A percentile compares a stretch with the other conserved stretches of the same genome.
These are phyloP conservation scores for Tieghemiomyces parasiticus DNA, from an alignment of 192 early-diverging fungal genomes.

Conservation along the genomic window DNA sequence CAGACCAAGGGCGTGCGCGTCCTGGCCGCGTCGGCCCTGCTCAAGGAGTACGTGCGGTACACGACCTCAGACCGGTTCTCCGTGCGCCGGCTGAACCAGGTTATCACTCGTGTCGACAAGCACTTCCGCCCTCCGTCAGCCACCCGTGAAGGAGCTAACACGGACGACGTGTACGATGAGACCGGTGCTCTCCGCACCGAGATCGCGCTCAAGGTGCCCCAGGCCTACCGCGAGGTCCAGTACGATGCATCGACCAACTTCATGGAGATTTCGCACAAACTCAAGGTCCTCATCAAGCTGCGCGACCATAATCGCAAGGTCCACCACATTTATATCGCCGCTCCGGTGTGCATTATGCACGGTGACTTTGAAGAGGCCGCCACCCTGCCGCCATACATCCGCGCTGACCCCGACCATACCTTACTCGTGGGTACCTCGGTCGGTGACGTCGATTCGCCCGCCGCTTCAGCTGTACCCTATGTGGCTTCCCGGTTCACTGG, in stretches of 20 bases:
- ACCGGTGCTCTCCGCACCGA: constrained; percentile 20
- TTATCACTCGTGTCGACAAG: constrained; percentile 27
- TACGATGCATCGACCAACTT: constrained; percentile 24
- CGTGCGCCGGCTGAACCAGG: constrained; percentile 16
- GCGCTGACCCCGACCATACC: neutral
- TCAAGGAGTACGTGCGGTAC: constrained; percentile 40
- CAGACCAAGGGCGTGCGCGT: constrained; percentile 24
- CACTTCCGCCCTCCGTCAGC: too few species aligned
- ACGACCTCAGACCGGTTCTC: constrained; percentile 14
- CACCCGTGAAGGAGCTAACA: constrained; percentile 10
- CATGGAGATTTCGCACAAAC: constrained; percentile 26
- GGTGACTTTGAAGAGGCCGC: constrained; percentile 24
- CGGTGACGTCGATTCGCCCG: too few species aligned
- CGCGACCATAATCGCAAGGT: constrained; percentile 18
- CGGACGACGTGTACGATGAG: constrained; percentile 16
- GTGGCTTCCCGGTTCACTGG: too few species aligned
- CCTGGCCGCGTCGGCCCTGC: constrained; percentile 22
- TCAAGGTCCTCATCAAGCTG: constrained; percentile 30
- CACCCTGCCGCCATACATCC: constrained; percentile 23
- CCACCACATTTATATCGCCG: constrained; percentile 28
- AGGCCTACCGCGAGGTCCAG: constrained; percentile 20
- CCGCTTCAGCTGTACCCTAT: too few species aligned
- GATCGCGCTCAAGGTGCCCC: constrained; percentile 19
- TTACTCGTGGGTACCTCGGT: neutral
- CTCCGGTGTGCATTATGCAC: constrained; percentile 28